phyloP scores from a whole-genome alignment of 2,329 filamentous ascomycete genomes.

The Monilinia aucupariae region DNA sequence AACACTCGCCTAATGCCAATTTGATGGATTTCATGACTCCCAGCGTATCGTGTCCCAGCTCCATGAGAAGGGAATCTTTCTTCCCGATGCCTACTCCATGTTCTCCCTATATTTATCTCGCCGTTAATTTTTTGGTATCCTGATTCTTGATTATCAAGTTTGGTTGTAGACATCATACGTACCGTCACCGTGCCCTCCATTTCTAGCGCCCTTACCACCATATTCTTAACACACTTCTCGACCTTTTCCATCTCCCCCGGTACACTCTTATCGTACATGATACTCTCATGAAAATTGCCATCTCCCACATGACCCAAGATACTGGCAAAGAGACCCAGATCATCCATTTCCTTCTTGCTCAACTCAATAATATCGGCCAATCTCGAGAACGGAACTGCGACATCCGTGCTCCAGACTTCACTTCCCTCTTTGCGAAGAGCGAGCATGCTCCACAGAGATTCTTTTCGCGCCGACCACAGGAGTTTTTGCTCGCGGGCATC shows the following conservation, averaged over 20 bases:
- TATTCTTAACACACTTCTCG: slow-evolving; percentile 76
- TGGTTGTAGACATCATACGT: slow-evolving; percentile 23
- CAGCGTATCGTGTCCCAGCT: slow-evolving; percentile 75
- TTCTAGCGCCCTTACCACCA: slow-evolving; percentile 83
- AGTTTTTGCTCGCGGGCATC: slow-evolving; percentile 66
- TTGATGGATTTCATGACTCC: slow-evolving; percentile 83
- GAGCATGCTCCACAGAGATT: slow-evolving; percentile 79
- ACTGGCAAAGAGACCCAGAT: slow-evolving; percentile 78
- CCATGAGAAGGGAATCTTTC: slow-evolving; percentile 71
- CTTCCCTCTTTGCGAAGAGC: slow-evolving; percentile 60
- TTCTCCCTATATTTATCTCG: slow-evolving; percentile 51
- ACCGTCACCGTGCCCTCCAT: slow-evolving; percentile 90
- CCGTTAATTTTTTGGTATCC: neutral
- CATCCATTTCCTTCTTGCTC: slow-evolving; percentile 84
- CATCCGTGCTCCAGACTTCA: slow-evolving; percentile 79
- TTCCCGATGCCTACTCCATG: slow-evolving; percentile 84
- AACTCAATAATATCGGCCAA: slow-evolving; percentile 72
- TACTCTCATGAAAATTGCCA: slow-evolving; percentile 90
- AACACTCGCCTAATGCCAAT: slow-evolving; percentile 47
- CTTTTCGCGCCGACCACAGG: slow-evolving; percentile 76
- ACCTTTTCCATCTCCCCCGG: slow-evolving; percentile 68
- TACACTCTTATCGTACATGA: slow-evolving; percentile 74
- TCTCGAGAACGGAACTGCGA: slow-evolving; percentile 72
- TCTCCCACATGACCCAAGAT: slow-evolving; percentile 88
- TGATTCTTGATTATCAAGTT: neutral